phyloP scores from a whole-genome alignment of 345 rosid genomes.

The Reutealis trisperma region DNA sequence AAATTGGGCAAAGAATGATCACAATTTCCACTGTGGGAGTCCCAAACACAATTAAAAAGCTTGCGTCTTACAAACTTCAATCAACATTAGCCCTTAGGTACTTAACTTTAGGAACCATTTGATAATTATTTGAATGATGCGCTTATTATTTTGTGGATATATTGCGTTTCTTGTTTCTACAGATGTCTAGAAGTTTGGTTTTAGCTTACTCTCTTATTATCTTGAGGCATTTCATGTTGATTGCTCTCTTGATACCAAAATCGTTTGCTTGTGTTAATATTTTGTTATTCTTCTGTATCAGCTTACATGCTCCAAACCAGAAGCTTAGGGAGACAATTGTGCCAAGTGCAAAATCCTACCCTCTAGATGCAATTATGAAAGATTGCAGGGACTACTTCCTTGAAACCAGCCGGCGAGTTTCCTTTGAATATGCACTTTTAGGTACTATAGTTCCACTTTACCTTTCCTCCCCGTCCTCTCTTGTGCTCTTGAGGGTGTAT shows the following conservation, averaged over 20 bases:
- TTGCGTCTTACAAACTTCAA: slow-evolving; percentile 90
- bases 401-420: slow-evolving; percentile 79
- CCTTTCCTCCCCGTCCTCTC: not conserved
- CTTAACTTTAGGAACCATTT: not conserved
- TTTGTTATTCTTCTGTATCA: slow-evolving; percentile 27
- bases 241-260: not conserved
- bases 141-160: not conserved
- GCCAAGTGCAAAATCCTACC: slow-evolving; percentile 96
- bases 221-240: not conserved
- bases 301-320: slow-evolving; percentile 96
- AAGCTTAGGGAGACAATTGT: slow-evolving; percentile 84
- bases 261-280: not conserved
- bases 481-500: not conserved
- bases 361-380: slow-evolving; percentile 85
- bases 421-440: slow-evolving; percentile 92
- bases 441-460: slow-evolving; percentile 44
- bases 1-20: slow-evolving; percentile 96
- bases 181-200: not conserved
- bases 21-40: slow-evolving; percentile 97
- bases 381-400: slow-evolving; percentile 85
- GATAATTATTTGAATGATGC: not conserved
- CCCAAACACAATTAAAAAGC: slow-evolving; percentile 90
- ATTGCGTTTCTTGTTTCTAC: not conserved
- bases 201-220: slow-evolving; percentile 3
- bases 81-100: slow-evolving; percentile 97